Evolutionary conservation across 176 grass and related monocot genomes (phyloP).

Genomic region (Oryza longistaminata): DNA sequence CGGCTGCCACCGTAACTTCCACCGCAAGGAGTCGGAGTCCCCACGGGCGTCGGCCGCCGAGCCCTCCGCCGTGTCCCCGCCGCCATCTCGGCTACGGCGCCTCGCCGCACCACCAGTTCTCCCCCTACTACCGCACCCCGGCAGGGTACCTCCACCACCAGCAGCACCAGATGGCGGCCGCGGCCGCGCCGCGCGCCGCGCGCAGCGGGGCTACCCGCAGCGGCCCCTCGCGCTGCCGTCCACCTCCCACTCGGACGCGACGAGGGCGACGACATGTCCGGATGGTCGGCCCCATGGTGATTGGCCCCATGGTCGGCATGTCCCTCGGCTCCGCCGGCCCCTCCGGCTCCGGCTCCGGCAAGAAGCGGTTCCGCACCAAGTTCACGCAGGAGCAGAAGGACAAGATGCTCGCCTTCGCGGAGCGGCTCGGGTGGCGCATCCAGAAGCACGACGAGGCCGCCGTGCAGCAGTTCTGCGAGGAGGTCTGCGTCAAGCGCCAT

Average conservation of each 20-base stretch:
- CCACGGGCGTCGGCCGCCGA: background rate
- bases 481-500: conserved; percentile 71
- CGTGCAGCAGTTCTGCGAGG: conserved; percentile 93
- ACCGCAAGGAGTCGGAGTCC: conserved; percentile 63
- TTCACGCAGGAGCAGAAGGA: conserved; percentile 97
- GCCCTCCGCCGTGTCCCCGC: conserved; percentile 23
- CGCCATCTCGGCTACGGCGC: conserved; percentile 59
- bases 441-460: conserved; percentile 96
- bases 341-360: conserved; percentile 61
- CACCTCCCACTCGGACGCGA: conserved; percentile 61
- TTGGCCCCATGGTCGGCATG: conserved; percentile 49
- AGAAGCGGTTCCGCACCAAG: conserved; percentile 87
- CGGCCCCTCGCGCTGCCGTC: conserved; percentile 66
- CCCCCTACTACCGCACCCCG: conserved; percentile 76
- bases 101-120: conserved; percentile 66
- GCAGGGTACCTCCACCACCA: conserved; percentile 69
- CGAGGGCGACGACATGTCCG: conserved; percentile 61
- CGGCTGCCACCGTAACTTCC: conserved; percentile 90
- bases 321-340: conserved; percentile 43
- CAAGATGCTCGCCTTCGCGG: conserved; percentile 87
- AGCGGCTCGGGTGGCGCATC: conserved; percentile 83
- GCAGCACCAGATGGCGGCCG: conserved; percentile 50
- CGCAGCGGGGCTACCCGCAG: conserved; percentile 26
- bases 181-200: background rate
- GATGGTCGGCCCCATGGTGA: conserved; percentile 50